These are phyloP conservation scores for Cyberlindnera euphorbiae DNA, from an alignment of 805 yeast genomes.

Conservation along the genomic window DNA sequence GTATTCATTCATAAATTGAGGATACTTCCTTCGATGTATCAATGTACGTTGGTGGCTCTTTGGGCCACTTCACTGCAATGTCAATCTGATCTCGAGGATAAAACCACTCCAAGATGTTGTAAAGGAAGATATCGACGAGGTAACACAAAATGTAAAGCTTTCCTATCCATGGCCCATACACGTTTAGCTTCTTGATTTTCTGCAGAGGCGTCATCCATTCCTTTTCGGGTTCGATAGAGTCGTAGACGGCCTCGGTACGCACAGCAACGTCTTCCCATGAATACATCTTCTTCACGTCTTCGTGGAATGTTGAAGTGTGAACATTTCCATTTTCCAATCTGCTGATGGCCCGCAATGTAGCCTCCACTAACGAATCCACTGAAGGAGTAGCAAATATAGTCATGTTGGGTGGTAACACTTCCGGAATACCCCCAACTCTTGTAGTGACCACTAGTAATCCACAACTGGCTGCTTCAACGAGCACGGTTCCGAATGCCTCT, in stretches of 20 bases:
- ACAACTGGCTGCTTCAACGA: constrained; percentile 97
- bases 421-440: constrained; percentile 96
- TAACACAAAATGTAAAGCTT: constrained; percentile 74
- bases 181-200: constrained; percentile 59
- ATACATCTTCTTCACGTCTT: constrained; percentile 74
- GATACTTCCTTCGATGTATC: background rate
- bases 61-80: constrained; percentile 75
- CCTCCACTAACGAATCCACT: constrained; percentile 72
- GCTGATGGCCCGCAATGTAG: constrained; percentile 66
- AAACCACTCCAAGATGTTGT: constrained; percentile 57
- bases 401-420: constrained; percentile 90
- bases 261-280: constrained; percentile 88
- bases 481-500: constrained; percentile 96
- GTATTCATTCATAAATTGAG: background rate
- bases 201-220: constrained; percentile 34
- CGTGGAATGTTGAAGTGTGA: constrained; percentile 74
- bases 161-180: constrained; percentile 82
- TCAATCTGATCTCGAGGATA: constrained; percentile 74
- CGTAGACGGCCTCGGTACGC: constrained; percentile 81
- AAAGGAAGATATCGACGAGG: constrained; percentile 71
- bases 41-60: constrained; percentile 2
- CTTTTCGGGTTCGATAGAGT: constrained; percentile 37
- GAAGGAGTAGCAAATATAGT: constrained; percentile 87
- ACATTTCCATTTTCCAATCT: constrained; percentile 51
- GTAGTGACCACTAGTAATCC: constrained; percentile 93